Base-by-base conservation (phyloP, 140 eudicot species). In the Erigeron philadelphicus region DNA sequence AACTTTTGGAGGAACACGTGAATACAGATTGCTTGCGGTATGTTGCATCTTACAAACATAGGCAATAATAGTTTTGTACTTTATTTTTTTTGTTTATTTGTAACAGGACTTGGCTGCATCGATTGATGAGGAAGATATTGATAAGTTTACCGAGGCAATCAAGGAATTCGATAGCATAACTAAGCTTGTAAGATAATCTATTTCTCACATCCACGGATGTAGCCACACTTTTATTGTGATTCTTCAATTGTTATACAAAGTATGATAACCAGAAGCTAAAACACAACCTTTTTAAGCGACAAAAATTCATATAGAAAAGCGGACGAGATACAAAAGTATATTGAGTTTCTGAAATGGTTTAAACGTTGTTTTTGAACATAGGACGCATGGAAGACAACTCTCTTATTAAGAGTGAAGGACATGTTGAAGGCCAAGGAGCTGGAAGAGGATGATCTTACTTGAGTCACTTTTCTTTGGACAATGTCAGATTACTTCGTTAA, bases 381-480 rank as follows among this genome's bases (percentile, higher is more conserved):
- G 94, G 94, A 84, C 80, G 83, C 88, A 55, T 84, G 88, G 95
- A 89, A 74, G 77, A 86, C 88, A 7, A 84, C 94, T 10, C 88
- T 84, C 59, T 82, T 86, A 12, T 56, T 82, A 76, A 86, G 93
- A 78, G 94, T 86, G 31, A 88, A 86, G 81, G 90, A 86, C 58
- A 68, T 77, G 44, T 52, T 88, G 63, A 86, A 86, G 82, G 90
- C 87, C n/a, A 83, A 81, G 76, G 90, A 86, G 76, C 61, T 81
- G 23, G 93, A 88, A 78, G 90, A 86, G 43, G 95, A 89, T 67
- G 90, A 89, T 82, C 86, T 86, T 57, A 89, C 90, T 66, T 74
- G 68, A 75, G 46, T 68, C 15, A 8, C n/a, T 55, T 67, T 46
- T 38, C 9, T 9, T 40, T 18, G 23, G 35, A 66, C 13, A 17